Conservation (phyloP, 805 yeast genomes). For the Huiozyma naganishii region DNA sequence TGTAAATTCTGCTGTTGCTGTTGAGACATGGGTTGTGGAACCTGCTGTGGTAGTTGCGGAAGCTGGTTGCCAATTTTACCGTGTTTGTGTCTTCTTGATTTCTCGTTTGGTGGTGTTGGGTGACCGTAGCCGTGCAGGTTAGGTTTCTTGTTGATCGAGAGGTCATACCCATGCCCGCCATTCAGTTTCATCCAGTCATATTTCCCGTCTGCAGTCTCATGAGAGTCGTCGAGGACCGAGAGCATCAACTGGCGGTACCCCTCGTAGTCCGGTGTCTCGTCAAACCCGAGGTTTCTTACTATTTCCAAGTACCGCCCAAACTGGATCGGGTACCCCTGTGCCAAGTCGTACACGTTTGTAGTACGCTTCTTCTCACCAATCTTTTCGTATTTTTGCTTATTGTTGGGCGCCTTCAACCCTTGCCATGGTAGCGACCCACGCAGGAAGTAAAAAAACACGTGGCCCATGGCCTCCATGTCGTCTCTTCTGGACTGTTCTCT, state of each 20-base stretch:
- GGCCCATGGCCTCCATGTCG: slow-evolving; percentile 93
- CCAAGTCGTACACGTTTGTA: slow-evolving; percentile 75
- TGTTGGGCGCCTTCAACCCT: slow-evolving; percentile 95
- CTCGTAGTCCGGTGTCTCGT: slow-evolving; percentile 90
- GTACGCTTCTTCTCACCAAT: slow-evolving; percentile 93
- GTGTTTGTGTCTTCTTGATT: slow-evolving; percentile 22
- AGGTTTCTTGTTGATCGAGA: slow-evolving; percentile 78
- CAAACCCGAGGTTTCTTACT: slow-evolving; percentile 83
- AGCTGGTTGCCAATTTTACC: slow-evolving; percentile 5
- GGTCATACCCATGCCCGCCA: slow-evolving; percentile 94
- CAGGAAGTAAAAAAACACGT: slow-evolving; percentile 88
- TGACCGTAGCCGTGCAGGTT: slow-evolving; percentile 94
- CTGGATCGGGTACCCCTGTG: slow-evolving; percentile 84
- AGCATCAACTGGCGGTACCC: slow-evolving; percentile 70
- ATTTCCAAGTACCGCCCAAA: slow-evolving; percentile 84
- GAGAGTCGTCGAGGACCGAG: slow-evolving; percentile 62
- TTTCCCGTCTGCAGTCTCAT: slow-evolving; percentile 70
- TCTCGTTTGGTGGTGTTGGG: slow-evolving; percentile 69
- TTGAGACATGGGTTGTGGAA: slow-evolving; percentile 4
- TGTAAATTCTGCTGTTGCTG: slow-evolving; percentile 11
- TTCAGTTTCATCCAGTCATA: slow-evolving; percentile 98
- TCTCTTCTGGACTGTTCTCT: slow-evolving; percentile 95
- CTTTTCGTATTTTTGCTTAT: slow-evolving; percentile 94
- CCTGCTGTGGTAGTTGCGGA: slow-evolving; percentile 13
- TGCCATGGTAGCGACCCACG: slow-evolving; percentile 98